These are phyloP conservation scores for Phaeosphaeria sp. DNA, from an alignment of 2,329 filamentous ascomycete species.

Conservation along the genomic window DNA sequence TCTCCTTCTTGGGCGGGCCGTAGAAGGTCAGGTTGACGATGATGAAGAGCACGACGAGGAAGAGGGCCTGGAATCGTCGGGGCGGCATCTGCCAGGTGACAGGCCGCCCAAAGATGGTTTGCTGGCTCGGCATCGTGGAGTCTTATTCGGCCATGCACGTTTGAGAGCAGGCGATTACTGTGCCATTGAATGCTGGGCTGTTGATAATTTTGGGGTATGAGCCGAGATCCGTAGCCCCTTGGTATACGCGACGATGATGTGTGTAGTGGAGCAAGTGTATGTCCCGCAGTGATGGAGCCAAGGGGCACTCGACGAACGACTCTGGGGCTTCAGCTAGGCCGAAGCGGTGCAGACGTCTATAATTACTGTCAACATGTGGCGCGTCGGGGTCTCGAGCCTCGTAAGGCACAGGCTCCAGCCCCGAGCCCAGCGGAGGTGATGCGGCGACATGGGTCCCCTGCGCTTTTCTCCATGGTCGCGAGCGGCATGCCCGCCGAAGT, in stretches of 20 bases:
- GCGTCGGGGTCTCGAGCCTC: background rate
- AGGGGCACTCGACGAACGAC: background rate
- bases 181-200: background rate
- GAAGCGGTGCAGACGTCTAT: background rate
- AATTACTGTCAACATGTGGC: background rate
- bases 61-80: slow-evolving; percentile 56
- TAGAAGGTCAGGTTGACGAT: slow-evolving; percentile 44
- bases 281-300: no score
- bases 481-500: slow-evolving; percentile 37
- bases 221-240: slow-evolving; percentile 21
- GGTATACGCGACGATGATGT: background rate
- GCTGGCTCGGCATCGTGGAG: slow-evolving; percentile 43
- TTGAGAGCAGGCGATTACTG: slow-evolving; percentile 1
- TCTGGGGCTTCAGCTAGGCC: background rate
- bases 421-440: background rate
- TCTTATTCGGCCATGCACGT: no score
- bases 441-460: slow-evolving; percentile 6
- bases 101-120: slow-evolving; percentile 40
- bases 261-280: background rate
- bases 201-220: slow-evolving; percentile 1
- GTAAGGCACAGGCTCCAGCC: background rate
- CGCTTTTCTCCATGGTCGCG: slow-evolving; percentile 16
- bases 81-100: slow-evolving; percentile 49
- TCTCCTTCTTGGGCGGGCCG: slow-evolving; percentile 30
- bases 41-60: slow-evolving; percentile 45